These are phyloP conservation scores for Melocanna baccifera DNA, from an alignment of 176 grass and related monocot species.

Conservation along the genomic window DNA sequence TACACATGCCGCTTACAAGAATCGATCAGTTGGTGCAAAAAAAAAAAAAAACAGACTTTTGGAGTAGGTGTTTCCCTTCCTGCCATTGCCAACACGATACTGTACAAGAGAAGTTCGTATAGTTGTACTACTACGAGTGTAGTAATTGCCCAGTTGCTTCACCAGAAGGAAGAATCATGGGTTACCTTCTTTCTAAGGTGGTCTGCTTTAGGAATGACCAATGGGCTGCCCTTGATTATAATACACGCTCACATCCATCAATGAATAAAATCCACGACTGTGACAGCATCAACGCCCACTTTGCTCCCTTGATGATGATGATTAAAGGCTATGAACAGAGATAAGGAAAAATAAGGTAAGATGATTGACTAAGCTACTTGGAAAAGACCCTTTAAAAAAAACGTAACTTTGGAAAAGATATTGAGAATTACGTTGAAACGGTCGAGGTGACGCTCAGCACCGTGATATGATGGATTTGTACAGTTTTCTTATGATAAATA, in stretches of 20 bases:
- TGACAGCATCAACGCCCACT: neutral
- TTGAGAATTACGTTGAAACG: neutral
- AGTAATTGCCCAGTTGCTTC: constrained; percentile 21
- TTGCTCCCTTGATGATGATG: neutral
- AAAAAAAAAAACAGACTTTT: neutral
- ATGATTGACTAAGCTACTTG: neutral
- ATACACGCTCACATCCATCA: constrained; percentile 5
- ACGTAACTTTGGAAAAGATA: neutral
- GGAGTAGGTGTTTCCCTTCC: neutral
- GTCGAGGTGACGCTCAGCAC: neutral
- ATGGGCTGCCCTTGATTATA: constrained; percentile 10
- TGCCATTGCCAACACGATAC: neutral
- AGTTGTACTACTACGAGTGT: too few species aligned
- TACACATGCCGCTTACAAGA: neutral
- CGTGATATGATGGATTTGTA: neutral
- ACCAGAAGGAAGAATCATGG: neutral
- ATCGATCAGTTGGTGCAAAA: neutral
- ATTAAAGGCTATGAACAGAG: neutral
- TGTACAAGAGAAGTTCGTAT: neutral
- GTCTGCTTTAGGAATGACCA: constrained; percentile 10
- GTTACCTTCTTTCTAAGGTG: neutral
- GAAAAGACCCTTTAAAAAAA: neutral
- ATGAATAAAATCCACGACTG: neutral
- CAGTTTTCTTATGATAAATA: neutral
- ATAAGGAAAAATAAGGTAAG: neutral